Percentiles rank a stretch among this genome's conserved stretches.
phyloP scores from a whole-genome alignment of 805 yeast species.

The Saturnispora quitensis region DNA sequence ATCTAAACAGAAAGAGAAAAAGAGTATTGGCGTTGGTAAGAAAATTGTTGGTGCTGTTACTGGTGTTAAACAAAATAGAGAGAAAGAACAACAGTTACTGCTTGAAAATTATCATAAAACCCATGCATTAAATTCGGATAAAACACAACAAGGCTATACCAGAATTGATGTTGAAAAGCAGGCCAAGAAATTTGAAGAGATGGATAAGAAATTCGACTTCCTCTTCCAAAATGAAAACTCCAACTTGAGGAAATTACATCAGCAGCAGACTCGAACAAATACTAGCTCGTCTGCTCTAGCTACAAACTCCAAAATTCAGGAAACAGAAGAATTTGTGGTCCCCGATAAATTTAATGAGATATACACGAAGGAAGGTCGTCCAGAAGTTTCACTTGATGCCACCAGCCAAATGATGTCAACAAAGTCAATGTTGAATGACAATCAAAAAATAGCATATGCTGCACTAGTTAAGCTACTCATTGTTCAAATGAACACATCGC shows the following conservation, averaged over 20 bases:
- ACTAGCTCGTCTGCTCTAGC: conserved; percentile 6
- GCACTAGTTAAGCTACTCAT: conserved; percentile 72
- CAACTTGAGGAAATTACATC: conserved; percentile 25
- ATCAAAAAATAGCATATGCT: conserved; percentile 85
- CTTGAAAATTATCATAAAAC: conserved; percentile 14
- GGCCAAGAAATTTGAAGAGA: conserved; percentile 53
- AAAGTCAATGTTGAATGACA: conserved; percentile 67
- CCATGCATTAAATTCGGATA: conserved; percentile 31
- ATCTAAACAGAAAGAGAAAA: conserved; percentile 7
- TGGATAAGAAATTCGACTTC: conserved; percentile 45
- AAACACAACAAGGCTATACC: conserved; percentile 67
- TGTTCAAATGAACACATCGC: conserved; percentile 73
- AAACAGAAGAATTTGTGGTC: conserved; percentile 11
- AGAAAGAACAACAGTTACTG: conserved; percentile 7
- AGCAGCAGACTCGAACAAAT: conserved; percentile 2
- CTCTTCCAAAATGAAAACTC: conserved; percentile 32
- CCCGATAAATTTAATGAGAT: conserved; percentile 21
- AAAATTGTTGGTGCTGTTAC: conserved; percentile 5
- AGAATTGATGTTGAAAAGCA: conserved; percentile 84
- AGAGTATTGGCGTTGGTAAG: conserved; percentile 10
- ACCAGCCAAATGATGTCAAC: conserved; percentile 70
- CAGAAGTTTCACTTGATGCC: conserved; percentile 35
- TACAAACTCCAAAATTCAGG: neutral
- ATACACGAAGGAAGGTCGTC: conserved; percentile 16
- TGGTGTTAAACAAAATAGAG: conserved; percentile 8